Evolutionary conservation across 2,329 filamentous ascomycete genomes (phyloP), one percentile per base, ranked within the genome.

Genomic region (Monilinia fructigena): DNA sequence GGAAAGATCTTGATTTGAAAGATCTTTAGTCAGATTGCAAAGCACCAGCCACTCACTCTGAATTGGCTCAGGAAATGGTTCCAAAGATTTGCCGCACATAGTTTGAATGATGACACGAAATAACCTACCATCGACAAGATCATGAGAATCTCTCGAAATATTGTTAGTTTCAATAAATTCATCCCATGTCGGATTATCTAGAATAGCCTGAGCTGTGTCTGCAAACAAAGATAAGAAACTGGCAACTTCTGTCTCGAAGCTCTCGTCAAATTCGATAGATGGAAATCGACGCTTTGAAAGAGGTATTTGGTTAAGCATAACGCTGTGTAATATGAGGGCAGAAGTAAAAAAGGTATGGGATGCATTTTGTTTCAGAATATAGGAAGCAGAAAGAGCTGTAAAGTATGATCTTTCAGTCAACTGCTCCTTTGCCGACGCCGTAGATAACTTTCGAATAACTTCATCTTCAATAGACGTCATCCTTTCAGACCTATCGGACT

Each of bases 91-190:
- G 20, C 70, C 65, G 38, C 68, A 70, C 68, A 76, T 70, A 20
- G 71, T 69, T 68, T 75, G 72, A 12, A 76, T 70, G 14, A 72
- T 68, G 18, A 68, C 69, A 50, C 75, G 71, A 47, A 76, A 72
- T 7, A 85, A 71, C 50, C 84, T 78, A 8, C 85, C 85, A 74
- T 88, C 85, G 18, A 87, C 73, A 7, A 85, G 74, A 72, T 88
- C 86, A 20, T 78, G 78, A 7, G 86, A 72, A 72, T 86, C 82
- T 70, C 79, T 81, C 12, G 67, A 69, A 23, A 72, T 55, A 10
- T 69, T 67, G 56, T 72, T 68, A 12, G 68, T 65, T 45, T 72
- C 67, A 52, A 73, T 67, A 26, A 74, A 67, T 2, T 70, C 63
- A 14, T 66, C 62, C 73, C 71, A 75, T 61, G 56, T 68, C 20